phyloP scores from a whole-genome alignment of 345 rosid genomes.

The Aquilaria sinensis region DNA sequence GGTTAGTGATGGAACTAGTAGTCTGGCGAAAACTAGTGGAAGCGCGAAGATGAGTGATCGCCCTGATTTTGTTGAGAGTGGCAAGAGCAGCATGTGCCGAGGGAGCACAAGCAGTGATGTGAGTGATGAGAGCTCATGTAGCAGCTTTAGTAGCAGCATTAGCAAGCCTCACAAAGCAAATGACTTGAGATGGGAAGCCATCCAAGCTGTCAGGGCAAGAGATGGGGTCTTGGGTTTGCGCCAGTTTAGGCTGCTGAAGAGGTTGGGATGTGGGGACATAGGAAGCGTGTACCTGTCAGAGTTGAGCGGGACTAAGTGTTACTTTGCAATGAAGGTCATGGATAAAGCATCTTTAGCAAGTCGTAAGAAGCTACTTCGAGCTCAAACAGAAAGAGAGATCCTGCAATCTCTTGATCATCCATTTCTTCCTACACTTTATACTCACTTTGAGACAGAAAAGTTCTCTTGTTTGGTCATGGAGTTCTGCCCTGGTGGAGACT shows the following conservation, averaged over 20 bases:
- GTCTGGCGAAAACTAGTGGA: slow-evolving; percentile 68
- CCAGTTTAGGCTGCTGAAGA: slow-evolving; percentile 79
- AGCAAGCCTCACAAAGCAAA: slow-evolving; percentile 88
- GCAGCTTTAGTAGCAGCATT: slow-evolving; percentile 81
- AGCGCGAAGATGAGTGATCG: slow-evolving; percentile 75
- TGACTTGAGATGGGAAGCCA: slow-evolving; percentile 93
- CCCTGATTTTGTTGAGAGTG: slow-evolving; percentile 71
- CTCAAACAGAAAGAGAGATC: slow-evolving; percentile 92
- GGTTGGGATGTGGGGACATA: slow-evolving; percentile 91
- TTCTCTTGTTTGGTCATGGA: slow-evolving; percentile 94
- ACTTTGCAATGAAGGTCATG: slow-evolving; percentile 95
- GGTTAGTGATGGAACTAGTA: slow-evolving; percentile 71
- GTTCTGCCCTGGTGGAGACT: slow-evolving; percentile 90
- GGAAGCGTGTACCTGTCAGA: slow-evolving; percentile 92
- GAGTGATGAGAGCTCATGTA: slow-evolving; percentile 89
- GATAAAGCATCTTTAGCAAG: slow-evolving; percentile 85
- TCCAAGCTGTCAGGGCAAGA: slow-evolving; percentile 62
- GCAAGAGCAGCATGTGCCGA: slow-evolving; percentile 84
- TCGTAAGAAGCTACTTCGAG: slow-evolving; percentile 87
- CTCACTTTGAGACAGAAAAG: slow-evolving; percentile 88
- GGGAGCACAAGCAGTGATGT: slow-evolving; percentile 90
- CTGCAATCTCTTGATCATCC: slow-evolving; percentile 86
- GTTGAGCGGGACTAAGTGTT: slow-evolving; percentile 80
- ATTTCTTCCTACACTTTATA: slow-evolving; percentile 84
- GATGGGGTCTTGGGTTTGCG: slow-evolving; percentile 73